Percentiles rank a stretch among this genome's conserved stretches.
phyloP scores from a whole-genome alignment of 2,329 filamentous ascomycete species.

The Hypoxylon sp. region DNA sequence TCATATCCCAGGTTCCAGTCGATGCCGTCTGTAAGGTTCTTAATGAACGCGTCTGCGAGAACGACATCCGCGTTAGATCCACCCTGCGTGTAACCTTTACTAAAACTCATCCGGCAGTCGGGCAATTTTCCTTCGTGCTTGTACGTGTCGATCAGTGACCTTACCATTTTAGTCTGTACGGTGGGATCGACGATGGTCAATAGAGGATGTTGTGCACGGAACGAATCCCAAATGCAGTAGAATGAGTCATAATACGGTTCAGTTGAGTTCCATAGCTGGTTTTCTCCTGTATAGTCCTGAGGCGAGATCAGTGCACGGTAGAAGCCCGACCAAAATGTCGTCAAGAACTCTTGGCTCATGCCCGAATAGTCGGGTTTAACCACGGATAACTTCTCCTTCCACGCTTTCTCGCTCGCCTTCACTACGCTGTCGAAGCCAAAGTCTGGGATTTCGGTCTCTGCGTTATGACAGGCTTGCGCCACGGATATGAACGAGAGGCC shows the following conservation, averaged over 20 bases:
- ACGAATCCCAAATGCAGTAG: conserved; percentile 81
- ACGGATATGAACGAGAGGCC: conserved; percentile 80
- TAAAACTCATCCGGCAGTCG: conserved; percentile 83
- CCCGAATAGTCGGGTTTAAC: conserved; percentile 70
- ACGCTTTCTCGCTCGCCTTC: conserved; percentile 68
- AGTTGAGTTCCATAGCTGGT: conserved; percentile 76
- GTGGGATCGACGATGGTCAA: conserved; percentile 79
- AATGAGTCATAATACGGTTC: conserved; percentile 82
- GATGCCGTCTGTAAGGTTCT: conserved; percentile 74
- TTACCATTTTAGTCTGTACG: conserved; percentile 78
- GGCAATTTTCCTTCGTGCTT: conserved; percentile 74
- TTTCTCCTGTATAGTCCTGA: conserved; percentile 83
- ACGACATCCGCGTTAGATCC: conserved; percentile 83
- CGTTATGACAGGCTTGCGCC: conserved; percentile 77
- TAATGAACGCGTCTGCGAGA: conserved; percentile 78
- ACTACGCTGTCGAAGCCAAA: conserved; percentile 74
- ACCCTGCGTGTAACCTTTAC: conserved; percentile 82
- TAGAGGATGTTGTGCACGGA: conserved; percentile 79
- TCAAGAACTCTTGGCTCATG: conserved; percentile 70
- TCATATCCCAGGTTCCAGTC: conserved; percentile 80
- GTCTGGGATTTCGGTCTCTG: conserved; percentile 76
- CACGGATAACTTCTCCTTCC: conserved; percentile 74
- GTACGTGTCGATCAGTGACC: conserved; percentile 81
- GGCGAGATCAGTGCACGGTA: conserved; percentile 79
- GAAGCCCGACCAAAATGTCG: conserved; percentile 78